These are phyloP conservation scores for Vitellaria paradoxa DNA, from an alignment of 179 eudicot species.

Conservation along the genomic window DNA sequence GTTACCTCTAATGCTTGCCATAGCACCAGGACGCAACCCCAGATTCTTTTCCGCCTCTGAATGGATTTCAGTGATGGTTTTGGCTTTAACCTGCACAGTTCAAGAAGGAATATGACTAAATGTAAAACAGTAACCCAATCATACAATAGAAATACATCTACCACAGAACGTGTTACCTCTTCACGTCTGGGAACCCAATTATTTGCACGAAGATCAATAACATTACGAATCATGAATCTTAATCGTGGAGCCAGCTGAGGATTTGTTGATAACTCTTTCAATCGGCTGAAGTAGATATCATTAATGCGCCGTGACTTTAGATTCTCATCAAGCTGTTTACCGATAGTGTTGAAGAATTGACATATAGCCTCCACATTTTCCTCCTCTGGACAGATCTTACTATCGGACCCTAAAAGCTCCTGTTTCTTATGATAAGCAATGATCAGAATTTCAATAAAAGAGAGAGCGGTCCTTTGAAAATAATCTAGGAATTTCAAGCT, in stretches of 20 bases:
- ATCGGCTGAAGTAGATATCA: slow-evolving; percentile 63
- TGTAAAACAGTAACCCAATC: not conserved
- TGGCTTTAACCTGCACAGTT: slow-evolving; percentile 68
- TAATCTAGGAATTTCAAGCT: not conserved
- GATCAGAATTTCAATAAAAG: not conserved
- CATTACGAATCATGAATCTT: slow-evolving; percentile 87
- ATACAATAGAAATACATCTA: not conserved
- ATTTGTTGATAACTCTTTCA: slow-evolving; percentile 71
- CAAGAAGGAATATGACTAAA: not conserved
- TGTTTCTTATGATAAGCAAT: slow-evolving; percentile 23
- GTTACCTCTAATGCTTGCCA: slow-evolving; percentile 58
- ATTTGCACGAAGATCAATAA: slow-evolving; percentile 75
- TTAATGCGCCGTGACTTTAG: slow-evolving; percentile 69
- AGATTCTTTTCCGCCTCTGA: slow-evolving; percentile 77
- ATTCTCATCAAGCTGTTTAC: slow-evolving; percentile 94
- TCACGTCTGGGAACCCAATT: slow-evolving; percentile 94
- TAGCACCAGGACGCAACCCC: slow-evolving; percentile 80
- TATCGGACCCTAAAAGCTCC: slow-evolving; percentile 82
- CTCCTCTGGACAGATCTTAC: slow-evolving; percentile 75
- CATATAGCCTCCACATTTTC: slow-evolving; percentile 97
- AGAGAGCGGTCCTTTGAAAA: not conserved
- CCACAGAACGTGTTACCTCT: slow-evolving; percentile 56
- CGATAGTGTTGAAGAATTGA: slow-evolving; percentile 89
- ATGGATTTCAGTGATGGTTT: slow-evolving; percentile 81
- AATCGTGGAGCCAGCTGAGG: slow-evolving; percentile 75